A percentile compares a stretch with the other conserved stretches of the same genome.
phyloP scores from a whole-genome alignment of 345 rosid genomes.

The Murraya paniculata region DNA sequence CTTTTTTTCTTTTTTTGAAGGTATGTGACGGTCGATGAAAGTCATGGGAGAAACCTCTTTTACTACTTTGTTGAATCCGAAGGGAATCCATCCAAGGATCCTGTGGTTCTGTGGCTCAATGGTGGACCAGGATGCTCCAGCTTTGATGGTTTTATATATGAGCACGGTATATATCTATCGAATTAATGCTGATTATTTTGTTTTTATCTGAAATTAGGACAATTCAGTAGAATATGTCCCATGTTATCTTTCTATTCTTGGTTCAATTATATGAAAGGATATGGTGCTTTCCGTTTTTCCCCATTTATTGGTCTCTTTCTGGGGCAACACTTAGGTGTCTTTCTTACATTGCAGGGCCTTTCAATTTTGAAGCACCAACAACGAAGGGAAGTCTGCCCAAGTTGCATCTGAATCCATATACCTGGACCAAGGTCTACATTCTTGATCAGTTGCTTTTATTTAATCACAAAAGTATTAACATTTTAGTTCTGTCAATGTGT shows the following conservation, averaged over 20 bases:
- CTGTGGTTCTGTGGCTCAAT: slow-evolving; percentile 90
- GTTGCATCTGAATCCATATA: slow-evolving; percentile 68
- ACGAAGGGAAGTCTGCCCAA: slow-evolving; percentile 33
- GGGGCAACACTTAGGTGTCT: not conserved
- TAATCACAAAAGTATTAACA: not conserved
- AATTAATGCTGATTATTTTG: not conserved
- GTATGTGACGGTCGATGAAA: slow-evolving; percentile 61
- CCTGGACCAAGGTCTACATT: slow-evolving; percentile 88
- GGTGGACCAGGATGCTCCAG: slow-evolving; percentile 99
- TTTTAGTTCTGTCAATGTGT: not conserved
- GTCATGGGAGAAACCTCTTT: slow-evolving; percentile 52
- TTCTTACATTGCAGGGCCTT: slow-evolving; percentile 60
- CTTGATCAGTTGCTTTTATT: not conserved
- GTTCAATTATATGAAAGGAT: not conserved
- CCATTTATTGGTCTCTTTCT: not conserved
- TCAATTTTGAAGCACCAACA: slow-evolving; percentile 58
- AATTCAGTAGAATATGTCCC: not conserved
- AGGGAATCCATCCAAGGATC: slow-evolving; percentile 63
- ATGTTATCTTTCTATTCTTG: not conserved
- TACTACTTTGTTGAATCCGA: slow-evolving; percentile 84
- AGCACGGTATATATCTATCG: slow-evolving; percentile 53
- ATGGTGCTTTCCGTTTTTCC: not conserved
- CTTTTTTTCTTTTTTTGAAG: slow-evolving; percentile 26
- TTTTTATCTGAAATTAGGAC: not conserved
- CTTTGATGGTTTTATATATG: slow-evolving; percentile 85